Percentiles rank a stretch among this genome's conserved stretches.
Conservation (phyloP, 2,329 filamentous ascomycete genomes). For the Zopfia rhizophila region DNA sequence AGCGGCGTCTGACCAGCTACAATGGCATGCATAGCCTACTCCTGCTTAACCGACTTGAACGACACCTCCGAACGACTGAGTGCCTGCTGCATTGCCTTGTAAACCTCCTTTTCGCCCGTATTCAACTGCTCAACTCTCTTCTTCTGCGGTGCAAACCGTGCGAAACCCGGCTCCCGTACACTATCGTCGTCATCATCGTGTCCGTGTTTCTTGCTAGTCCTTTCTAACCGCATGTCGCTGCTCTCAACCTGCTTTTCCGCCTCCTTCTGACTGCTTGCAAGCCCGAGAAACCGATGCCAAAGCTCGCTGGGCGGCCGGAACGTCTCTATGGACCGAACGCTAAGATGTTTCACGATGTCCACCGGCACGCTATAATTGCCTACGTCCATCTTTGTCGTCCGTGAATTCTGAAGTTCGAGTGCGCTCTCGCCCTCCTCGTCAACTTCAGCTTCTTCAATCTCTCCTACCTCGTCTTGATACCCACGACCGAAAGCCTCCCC, state of each 20-base stretch:
- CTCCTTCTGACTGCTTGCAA: constrained; percentile 6
- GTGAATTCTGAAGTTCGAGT: constrained; percentile 22
- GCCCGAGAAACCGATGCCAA: constrained; percentile 12
- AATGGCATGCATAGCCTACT: constrained; percentile 22
- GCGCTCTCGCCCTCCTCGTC: constrained; percentile 18
- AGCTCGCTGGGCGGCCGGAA: constrained; percentile 24
- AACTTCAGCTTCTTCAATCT: constrained; percentile 31
- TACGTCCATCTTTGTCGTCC: constrained; percentile 16
- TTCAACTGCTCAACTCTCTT: no score
- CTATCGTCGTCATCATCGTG: no score
- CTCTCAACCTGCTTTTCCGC: no score
- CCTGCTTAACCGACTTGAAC: constrained; percentile 22
- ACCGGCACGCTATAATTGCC: constrained; percentile 26
- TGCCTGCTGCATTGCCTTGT: constrained; percentile 14
- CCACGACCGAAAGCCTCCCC: constrained; percentile 24
- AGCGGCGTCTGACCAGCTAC: constrained; percentile 25
- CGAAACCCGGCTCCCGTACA: no score
- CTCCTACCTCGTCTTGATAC: constrained; percentile 26
- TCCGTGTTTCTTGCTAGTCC: no score
- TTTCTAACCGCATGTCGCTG: no score
- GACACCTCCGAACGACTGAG: constrained; percentile 14
- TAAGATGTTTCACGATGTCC: constrained; percentile 33
- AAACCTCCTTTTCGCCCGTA: no score
- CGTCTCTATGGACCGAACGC: constrained; percentile 26
- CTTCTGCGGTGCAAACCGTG: no score